These are phyloP conservation scores for Cornus controversa DNA, from an alignment of 148 eudicot genomes.

Conservation along the genomic window DNA sequence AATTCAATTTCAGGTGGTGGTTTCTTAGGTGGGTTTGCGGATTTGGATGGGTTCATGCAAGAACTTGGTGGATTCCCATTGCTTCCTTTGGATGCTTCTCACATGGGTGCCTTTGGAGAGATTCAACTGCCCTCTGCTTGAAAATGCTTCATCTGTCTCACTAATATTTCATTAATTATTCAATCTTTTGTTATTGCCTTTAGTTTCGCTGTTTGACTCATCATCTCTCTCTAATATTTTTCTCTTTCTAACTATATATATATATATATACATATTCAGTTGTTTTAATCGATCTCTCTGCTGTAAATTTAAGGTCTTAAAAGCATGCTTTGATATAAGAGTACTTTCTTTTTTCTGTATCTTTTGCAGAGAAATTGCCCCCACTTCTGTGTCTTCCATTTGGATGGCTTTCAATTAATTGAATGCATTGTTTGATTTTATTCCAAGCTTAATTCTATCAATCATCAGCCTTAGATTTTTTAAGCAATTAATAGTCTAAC, in stretches of 20 bases:
- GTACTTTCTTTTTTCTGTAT: neutral
- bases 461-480: no score
- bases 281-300: no score
- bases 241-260: neutral
- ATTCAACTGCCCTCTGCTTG: slow-evolving; percentile 7
- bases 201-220: no score
- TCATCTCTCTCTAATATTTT: neutral
- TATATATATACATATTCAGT: no score
- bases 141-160: no score
- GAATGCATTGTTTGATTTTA: neutral
- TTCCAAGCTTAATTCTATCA: neutral
- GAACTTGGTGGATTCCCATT: slow-evolving; percentile 41
- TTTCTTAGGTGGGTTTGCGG: slow-evolving; percentile 43
- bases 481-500: no score
- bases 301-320: no score
- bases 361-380: neutral
- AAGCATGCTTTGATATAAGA: neutral
- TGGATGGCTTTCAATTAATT: neutral
- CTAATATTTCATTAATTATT: no score
- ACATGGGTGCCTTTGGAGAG: slow-evolving; percentile 34
- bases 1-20: slow-evolving; percentile 36
- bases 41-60: slow-evolving; percentile 56
- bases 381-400: neutral
- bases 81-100: slow-evolving; percentile 40
- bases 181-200: neutral